Conservation (phyloP, 768 basidiomycete species). For the Mycena filopes region DNA sequence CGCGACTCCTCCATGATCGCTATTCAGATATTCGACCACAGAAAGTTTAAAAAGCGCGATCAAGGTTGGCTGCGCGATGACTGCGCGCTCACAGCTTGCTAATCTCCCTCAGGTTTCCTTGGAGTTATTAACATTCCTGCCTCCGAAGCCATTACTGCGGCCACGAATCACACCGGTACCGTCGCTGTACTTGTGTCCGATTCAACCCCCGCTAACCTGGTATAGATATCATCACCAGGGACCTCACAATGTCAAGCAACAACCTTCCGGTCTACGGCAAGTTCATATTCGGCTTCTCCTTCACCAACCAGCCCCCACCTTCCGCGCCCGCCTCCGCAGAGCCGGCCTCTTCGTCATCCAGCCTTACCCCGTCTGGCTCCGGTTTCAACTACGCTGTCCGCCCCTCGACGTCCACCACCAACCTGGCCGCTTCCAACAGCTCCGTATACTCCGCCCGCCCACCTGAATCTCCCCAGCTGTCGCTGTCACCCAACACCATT, state of each 20-base stretch:
- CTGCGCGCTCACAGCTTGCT: constrained; percentile 39
- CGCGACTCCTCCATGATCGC: constrained; percentile 79
- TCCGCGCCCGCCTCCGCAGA: constrained; percentile 32
- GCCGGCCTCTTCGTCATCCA: constrained; percentile 34
- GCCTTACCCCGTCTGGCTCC: constrained; percentile 21
- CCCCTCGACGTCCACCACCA: constrained; percentile 19
- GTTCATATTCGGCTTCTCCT: constrained; percentile 72
- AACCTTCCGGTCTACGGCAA: constrained; percentile 86
- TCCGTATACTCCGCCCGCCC: constrained; percentile 12
- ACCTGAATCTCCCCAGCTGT: constrained; percentile 16
- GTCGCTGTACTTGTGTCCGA: constrained; percentile 31
- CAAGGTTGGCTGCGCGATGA: constrained; percentile 63
- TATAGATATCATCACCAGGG: constrained; percentile 76
- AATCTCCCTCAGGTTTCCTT: constrained; percentile 56
- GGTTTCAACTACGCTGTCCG: constrained; percentile 32
- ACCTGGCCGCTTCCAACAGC: constrained; percentile 10
- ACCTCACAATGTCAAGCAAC: constrained; percentile 80
- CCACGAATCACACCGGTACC: constrained; percentile 57
- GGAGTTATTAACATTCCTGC: constrained; percentile 68
- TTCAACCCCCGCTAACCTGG: constrained; percentile 30
- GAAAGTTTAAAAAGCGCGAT: constrained; percentile 88
- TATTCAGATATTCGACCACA: constrained; percentile 92
- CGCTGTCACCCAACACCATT: constrained; percentile 25
- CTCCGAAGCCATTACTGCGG: constrained; percentile 62
- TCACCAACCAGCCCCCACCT: constrained; percentile 47